Conservation (phyloP, 805 yeast species). For the Monosporozyma yasuniensis region DNA sequence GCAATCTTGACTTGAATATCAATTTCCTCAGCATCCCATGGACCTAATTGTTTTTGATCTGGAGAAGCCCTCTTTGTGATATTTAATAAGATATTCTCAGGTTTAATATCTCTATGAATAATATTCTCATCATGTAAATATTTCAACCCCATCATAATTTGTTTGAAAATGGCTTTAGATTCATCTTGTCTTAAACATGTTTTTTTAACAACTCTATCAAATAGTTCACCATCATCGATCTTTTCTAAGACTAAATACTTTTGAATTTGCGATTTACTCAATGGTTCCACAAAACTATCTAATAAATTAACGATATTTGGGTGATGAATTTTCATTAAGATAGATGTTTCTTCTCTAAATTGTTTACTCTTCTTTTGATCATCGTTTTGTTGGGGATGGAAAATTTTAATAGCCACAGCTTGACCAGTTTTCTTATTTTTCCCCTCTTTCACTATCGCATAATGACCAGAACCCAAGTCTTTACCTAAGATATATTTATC, state of each 20-base stretch:
- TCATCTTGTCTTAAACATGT: constrained; percentile 54
- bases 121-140: constrained; percentile 61
- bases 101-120: constrained; percentile 72
- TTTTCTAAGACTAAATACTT: constrained; percentile 62
- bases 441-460: constrained; percentile 73
- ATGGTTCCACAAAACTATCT: constrained; percentile 49
- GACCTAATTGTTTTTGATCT: constrained; percentile 29
- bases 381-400: constrained; percentile 45
- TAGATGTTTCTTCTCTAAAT: constrained; percentile 58
- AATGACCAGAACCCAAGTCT: constrained; percentile 68
- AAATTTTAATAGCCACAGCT: constrained; percentile 64
- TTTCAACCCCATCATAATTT: constrained; percentile 54
- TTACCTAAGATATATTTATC: constrained; percentile 44
- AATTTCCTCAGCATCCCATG: constrained; percentile 44
- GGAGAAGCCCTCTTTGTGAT: constrained; percentile 37
- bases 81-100: constrained; percentile 55
- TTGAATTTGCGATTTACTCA: constrained; percentile 35
- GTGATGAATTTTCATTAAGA: constrained; percentile 56
- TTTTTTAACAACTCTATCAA: constrained; percentile 61
- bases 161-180: constrained; percentile 53
- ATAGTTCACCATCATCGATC: constrained; percentile 66
- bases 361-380: constrained; percentile 34
- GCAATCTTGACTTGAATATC: constrained; percentile 67
- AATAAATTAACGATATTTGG: constrained; percentile 61
- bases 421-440: constrained; percentile 47